These are phyloP conservation scores for Aristolochia californica DNA, from an alignment of 164 flowering plant genomes.

Conservation along the genomic window DNA sequence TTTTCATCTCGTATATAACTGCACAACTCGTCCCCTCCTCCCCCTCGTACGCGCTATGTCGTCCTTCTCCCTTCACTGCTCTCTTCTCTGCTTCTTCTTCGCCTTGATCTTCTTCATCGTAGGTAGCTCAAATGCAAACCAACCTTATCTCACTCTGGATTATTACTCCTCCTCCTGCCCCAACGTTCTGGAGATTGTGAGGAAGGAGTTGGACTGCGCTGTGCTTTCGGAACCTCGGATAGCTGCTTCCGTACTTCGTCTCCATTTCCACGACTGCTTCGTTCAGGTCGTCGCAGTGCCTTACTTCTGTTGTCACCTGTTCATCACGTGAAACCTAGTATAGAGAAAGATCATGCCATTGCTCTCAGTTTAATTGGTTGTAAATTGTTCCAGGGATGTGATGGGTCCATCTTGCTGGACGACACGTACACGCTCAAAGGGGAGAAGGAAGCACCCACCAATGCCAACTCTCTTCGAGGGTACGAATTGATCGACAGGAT, in stretches of 20 bases:
- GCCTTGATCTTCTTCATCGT: constrained; percentile 10
- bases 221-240: constrained; percentile 66
- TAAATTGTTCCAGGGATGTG: constrained; percentile 82
- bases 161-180: constrained; percentile 70
- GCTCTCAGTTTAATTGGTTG: no score
- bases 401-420: constrained; percentile 82
- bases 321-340: no score
- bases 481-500: constrained; percentile 58
- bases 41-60: no score
- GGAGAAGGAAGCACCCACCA: constrained; percentile 60
- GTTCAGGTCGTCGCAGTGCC: constrained; percentile 69
- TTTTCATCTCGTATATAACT: constrained; percentile 5
- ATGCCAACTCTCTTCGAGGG: constrained; percentile 55
- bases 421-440: constrained; percentile 66
- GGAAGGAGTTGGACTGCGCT: constrained; percentile 74
- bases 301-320: no score
- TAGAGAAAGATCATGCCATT: no score
- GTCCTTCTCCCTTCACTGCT: neutral
- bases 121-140: constrained; percentile 23
- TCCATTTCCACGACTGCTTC: constrained; percentile 94
- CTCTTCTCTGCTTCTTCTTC: constrained; percentile 9
- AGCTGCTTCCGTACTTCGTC: constrained; percentile 61
- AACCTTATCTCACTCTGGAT: constrained; percentile 53
- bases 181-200: constrained; percentile 35
- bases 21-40: constrained; percentile 9